Evolutionary conservation across 2,329 filamentous ascomycete species (phyloP).

Genomic region (Fusarium equiseti): DNA sequence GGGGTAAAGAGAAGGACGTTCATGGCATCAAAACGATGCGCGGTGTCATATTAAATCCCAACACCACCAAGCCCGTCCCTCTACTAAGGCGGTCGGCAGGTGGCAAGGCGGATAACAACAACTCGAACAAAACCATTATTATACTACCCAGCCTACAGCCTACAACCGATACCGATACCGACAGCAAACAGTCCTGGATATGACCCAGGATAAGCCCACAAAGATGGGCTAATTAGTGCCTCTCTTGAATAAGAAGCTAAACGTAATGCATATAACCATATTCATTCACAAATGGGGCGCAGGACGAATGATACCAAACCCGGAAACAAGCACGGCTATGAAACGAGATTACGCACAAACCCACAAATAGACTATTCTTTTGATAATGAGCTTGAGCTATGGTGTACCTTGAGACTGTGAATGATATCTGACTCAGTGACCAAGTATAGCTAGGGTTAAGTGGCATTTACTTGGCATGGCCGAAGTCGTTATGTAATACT

Average conservation of each 20-base stretch:
- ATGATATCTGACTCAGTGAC: neutral
- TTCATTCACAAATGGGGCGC: slow-evolving; percentile 1
- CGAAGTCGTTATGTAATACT: neutral
- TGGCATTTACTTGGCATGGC: neutral
- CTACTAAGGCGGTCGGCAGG: neutral
- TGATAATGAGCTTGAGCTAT: slow-evolving; percentile 3
- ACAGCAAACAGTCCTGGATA: neutral
- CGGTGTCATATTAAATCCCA: neutral
- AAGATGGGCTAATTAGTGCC: neutral
- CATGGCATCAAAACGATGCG: neutral
- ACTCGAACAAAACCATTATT: neutral
- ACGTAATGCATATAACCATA: slow-evolving; percentile 16
- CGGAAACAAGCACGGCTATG: slow-evolving; percentile 39
- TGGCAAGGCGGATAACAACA: neutral
- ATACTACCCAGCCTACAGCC: neutral
- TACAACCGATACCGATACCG: neutral
- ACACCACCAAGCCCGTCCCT: neutral
- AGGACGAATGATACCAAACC: slow-evolving; percentile 41
- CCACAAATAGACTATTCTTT: slow-evolving; percentile 34
- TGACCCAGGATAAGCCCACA: neutral
- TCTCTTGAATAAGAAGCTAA: slow-evolving; percentile 20
- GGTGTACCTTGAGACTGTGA: neutral
- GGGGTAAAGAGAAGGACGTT: neutral
- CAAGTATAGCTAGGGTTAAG: neutral
- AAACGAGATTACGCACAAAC: slow-evolving; percentile 31